Evolutionary conservation across 2,329 filamentous ascomycete species (phyloP), one percentile per base, ranked within the genome.

Genomic region (Juglanconis juglandina): DNA sequence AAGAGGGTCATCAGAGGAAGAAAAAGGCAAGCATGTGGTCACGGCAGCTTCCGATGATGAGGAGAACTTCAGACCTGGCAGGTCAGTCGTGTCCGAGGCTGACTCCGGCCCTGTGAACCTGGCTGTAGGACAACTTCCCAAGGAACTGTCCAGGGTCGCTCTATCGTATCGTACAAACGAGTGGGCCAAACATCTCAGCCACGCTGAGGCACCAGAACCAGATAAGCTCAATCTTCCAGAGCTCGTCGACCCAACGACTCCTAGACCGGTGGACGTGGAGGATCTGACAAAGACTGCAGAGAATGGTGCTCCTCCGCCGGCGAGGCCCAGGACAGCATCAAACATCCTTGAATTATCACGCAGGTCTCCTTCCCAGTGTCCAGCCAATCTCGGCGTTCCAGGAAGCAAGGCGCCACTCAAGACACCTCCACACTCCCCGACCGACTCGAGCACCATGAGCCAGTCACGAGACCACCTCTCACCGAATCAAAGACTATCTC

Each of bases 131-230:
- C 80, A 80, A 10, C 80, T 96, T 9, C 90, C 91, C 0, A 77
- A 81, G n/a, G 85, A 86, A 11, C 74, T 92, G 39, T 95, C 92
- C 1, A 88, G 85, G 63, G 84, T 96, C 8, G 89, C 92, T 1
- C 79, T 91, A 71, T 90, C 89, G 0, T 96, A 95, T 70, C 86
- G 94, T 60, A 97, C 92, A 1, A 96, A 96, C 65, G 94, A 98
- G 75, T 98, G 94, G 94, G 92, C 92, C 0, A 97, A 96, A 72
- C 92, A 96, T 72, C 80, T 96, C 10, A 86, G 87, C 64, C 78
- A 83, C 47, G 92, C 94, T 6, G 93, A 97, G 14, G 76, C 78
- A 5, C 92, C 92, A 1, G 83, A 87, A 52, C 73, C 82, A 0
- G 87, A 91, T 7, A 82, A 86, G 2, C 72, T 90, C 11, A 78